These are phyloP conservation scores for Leccinellum luteum DNA, from an alignment of 768 basidiomycete genomes.

Conservation along the genomic window DNA sequence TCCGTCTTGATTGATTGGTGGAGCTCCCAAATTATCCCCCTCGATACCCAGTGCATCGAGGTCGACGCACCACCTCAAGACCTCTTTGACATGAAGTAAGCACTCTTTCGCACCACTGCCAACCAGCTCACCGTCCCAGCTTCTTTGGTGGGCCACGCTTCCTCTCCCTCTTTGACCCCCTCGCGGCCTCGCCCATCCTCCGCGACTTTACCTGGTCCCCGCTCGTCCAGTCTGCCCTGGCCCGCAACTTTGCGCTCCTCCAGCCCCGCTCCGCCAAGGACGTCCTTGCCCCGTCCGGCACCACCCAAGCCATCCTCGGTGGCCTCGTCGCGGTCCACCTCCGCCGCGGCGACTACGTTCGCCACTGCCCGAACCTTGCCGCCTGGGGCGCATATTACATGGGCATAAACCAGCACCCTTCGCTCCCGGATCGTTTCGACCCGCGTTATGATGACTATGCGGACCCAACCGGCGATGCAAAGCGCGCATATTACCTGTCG, in stretches of 20 bases:
- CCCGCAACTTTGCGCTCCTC: constrained; percentile 45
- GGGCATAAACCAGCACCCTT: constrained; percentile 49
- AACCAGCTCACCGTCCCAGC: constrained; percentile 23
- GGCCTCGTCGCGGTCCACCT: constrained; percentile 56
- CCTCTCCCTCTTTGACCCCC: constrained; percentile 41
- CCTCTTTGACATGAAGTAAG: constrained; percentile 52
- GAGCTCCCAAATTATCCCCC: constrained; percentile 36
- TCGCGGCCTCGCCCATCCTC: constrained; percentile 49
- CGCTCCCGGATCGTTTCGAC: constrained; percentile 40
- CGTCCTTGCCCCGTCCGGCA: constrained; percentile 16
- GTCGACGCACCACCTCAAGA: constrained; percentile 38
- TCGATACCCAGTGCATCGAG: constrained; percentile 42
- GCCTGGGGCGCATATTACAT: constrained; percentile 44
- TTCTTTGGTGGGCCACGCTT: constrained; percentile 44
- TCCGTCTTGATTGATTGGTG: constrained; percentile 49
- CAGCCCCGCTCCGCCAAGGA: constrained; percentile 32
- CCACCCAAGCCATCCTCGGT: constrained; percentile 27
- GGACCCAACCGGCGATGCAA: not conserved
- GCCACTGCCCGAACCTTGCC: constrained; percentile 53
- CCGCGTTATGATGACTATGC: constrained; percentile 12
- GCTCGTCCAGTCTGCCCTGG: constrained; percentile 47
- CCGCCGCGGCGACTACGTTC: constrained; percentile 56
- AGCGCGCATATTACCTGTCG: constrained; percentile 1
- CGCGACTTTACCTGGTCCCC: constrained; percentile 52
- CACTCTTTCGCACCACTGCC: not conserved